phyloP scores from a whole-genome alignment of 257 asterid species.

The Hygrophila difformis region DNA sequence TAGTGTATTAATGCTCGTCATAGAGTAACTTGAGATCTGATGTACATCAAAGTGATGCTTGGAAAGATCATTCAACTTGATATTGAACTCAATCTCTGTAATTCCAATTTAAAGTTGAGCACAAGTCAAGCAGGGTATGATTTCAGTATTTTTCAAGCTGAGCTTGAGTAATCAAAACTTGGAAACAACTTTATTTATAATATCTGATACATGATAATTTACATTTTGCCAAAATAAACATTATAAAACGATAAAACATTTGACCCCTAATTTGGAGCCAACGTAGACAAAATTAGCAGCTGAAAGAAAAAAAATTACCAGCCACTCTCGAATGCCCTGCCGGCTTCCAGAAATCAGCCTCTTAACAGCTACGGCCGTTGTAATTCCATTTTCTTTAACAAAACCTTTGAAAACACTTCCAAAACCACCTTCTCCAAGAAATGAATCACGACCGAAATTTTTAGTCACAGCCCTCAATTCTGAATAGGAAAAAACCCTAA shows the following conservation, averaged over 20 bases:
- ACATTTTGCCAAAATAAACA: background rate
- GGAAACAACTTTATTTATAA: background rate
- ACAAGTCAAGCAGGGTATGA: no score
- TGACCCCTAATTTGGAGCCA: no score
- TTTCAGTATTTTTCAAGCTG: no score
- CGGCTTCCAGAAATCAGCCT: slow-evolving; percentile 17
- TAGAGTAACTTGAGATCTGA: no score
- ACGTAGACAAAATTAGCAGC: background rate
- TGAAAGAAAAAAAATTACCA: slow-evolving; percentile 18
- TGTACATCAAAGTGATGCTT: no score
- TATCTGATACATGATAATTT: background rate
- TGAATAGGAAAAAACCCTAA: slow-evolving; percentile 24
- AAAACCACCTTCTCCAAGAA: slow-evolving; percentile 42
- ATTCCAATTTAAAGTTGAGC: no score
- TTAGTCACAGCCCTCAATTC: slow-evolving; percentile 33
- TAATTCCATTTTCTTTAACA: slow-evolving; percentile 19
- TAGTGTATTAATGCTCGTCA: no score
- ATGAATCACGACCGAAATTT: slow-evolving; percentile 22
- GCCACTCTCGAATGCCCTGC: slow-evolving; percentile 40
- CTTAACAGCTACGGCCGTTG: slow-evolving; percentile 31
- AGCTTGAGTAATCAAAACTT: no score
- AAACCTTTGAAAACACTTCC: slow-evolving; percentile 39
- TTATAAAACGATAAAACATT: background rate
- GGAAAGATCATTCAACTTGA: no score
- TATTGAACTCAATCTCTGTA: no score